Percentiles rank a stretch among this genome's conserved stretches.
Evolutionary conservation across 495 filamentous ascomycete species (phyloP).

Genomic region (Podospora anserina): DNA sequence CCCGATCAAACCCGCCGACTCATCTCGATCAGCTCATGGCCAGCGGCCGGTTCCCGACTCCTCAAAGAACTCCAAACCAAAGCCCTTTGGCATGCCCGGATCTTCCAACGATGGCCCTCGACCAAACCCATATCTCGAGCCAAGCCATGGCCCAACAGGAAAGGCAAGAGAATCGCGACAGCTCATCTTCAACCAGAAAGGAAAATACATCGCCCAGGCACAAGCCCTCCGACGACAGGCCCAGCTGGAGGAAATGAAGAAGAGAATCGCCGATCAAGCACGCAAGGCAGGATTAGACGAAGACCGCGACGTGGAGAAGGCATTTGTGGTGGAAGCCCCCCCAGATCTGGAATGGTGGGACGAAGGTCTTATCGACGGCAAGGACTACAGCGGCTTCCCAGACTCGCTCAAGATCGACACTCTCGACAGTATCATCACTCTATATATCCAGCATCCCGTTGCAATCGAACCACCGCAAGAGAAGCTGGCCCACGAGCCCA

Average conservation of each 20-base stretch:
- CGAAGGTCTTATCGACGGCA: slow-evolving; percentile 72
- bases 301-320: slow-evolving; percentile 83
- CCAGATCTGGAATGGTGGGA: slow-evolving; percentile 99
- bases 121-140: slow-evolving; percentile 85
- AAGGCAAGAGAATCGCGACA: slow-evolving; percentile 66
- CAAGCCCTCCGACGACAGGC: slow-evolving; percentile 82
- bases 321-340: slow-evolving; percentile 77
- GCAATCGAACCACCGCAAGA: slow-evolving; percentile 87
- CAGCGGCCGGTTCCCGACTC: slow-evolving; percentile 30
- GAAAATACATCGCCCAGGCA: slow-evolving; percentile 93
- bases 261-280: slow-evolving; percentile 78
- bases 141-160: slow-evolving; percentile 54
- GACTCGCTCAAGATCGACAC: slow-evolving; percentile 69
- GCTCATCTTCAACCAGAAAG: slow-evolving; percentile 90
- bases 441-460: slow-evolving; percentile 92
- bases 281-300: slow-evolving; percentile 88
- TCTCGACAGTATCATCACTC: slow-evolving; percentile 78
- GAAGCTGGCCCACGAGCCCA: slow-evolving; percentile 69
- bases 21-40: slow-evolving; percentile 17
- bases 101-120: slow-evolving; percentile 38
- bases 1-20: slow-evolving; percentile 48
- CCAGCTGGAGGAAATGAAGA: slow-evolving; percentile 89
- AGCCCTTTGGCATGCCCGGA: slow-evolving; percentile 33
- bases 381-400: slow-evolving; percentile 66
- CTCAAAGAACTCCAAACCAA: slow-evolving; percentile 21